Evolutionary conservation across 441 rosid species (phyloP), one percentile per base, ranked within the genome.

Genomic region (Viola pubescens): DNA sequence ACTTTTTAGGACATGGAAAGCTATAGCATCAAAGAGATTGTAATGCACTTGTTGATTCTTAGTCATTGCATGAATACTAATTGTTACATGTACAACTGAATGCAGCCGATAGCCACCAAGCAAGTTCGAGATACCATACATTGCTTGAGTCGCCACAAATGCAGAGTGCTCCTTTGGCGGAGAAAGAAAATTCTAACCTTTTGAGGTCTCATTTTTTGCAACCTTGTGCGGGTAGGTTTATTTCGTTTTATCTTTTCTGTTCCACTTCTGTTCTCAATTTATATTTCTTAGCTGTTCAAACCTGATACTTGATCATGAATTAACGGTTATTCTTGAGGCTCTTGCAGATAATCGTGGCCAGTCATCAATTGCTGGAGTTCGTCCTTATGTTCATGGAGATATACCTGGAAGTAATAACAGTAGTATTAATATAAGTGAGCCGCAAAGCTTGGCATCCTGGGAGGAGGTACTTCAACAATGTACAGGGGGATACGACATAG

Each of bases 41-140:
- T 4, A 42, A 45, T 64, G 40, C 66, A 55, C 52, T 60, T 1
- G 34, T 67, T 48, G 41, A 56, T 49, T 59, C 48, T 60, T 59
- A 56, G 41, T 13, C 48, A 37, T 34, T 66, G 59, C 46, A 47
- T 57, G 8, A 54, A 41, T 56, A 37, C 68, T 64, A 43, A 38
- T 63, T 46, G 56, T 63, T 48, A 62, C 70, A 71, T 62, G 47
- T 60, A 70, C 61, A 61, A 59, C 66, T 66, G 71, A 62, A 73
- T 72, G 81, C 85, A 83, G 97, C 74, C 67, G 94, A 91, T 72
- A 81, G 85, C 72, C 82, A 75, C 60, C 95, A 78, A 67, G 64
- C 78, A 64, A 79, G 77, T 66, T 75, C 82, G 44, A 63, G 74
- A 54, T 69, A 67, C 49, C 69, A 59, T 64, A 58, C 72, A 52